Percentiles rank a stretch among this genome's conserved stretches.
phyloP scores from a whole-genome alignment of 208 protist genomes.

The Trypanosoma lewisi region DNA sequence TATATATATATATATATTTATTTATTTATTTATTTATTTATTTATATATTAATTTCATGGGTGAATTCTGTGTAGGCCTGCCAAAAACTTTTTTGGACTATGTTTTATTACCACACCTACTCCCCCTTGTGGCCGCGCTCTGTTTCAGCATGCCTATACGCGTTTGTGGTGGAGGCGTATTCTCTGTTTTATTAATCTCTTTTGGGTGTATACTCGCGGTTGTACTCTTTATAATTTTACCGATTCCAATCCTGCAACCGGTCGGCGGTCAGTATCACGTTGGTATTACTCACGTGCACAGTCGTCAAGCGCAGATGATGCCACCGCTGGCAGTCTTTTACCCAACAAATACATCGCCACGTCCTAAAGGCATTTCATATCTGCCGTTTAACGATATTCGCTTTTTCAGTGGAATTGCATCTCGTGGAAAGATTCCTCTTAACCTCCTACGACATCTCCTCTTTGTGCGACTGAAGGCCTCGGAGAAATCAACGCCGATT shows the following conservation, averaged over 20 bases:
- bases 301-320: slow-evolving; percentile 18
- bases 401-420: slow-evolving; percentile 58
- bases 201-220: slow-evolving; percentile 20
- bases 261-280: slow-evolving; percentile 54
- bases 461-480: slow-evolving; percentile 32
- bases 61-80: slow-evolving; percentile 13
- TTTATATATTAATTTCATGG: too few relatives aligned
- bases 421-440: slow-evolving; percentile 45
- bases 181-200: slow-evolving; percentile 14
- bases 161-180: neutral
- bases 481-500: slow-evolving; percentile 18
- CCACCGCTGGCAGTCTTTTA: slow-evolving; percentile 74
- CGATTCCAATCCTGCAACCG: slow-evolving; percentile 42
- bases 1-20: too few relatives aligned
- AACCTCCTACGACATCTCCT: slow-evolving; percentile 52
- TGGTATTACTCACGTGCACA: slow-evolving; percentile 37
- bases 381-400: slow-evolving; percentile 59
- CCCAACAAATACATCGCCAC: slow-evolving; percentile 34
- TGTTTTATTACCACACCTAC: slow-evolving; percentile 19
- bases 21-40: too few relatives aligned
- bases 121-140: slow-evolving; percentile 10
- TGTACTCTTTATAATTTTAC: slow-evolving; percentile 36
- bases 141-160: neutral
- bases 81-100: slow-evolving; percentile 12
- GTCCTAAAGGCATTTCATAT: slow-evolving; percentile 26